These are phyloP conservation scores for Penicillium rolfsii DNA, from an alignment of 2,329 filamentous ascomycete genomes.

Conservation along the genomic window DNA sequence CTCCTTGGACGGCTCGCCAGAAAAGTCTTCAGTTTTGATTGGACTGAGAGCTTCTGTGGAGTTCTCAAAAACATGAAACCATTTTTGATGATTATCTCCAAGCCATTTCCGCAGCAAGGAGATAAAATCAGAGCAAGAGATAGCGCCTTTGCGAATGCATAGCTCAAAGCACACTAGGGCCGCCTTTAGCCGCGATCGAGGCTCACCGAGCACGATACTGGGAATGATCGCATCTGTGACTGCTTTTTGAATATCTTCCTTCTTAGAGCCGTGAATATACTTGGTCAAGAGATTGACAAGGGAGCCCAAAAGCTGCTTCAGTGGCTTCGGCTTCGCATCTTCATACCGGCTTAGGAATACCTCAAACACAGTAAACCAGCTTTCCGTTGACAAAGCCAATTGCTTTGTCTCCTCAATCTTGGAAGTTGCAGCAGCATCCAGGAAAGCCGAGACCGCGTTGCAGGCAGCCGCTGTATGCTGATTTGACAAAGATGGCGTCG, in stretches of 20 bases:
- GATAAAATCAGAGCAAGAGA: constrained; percentile 38
- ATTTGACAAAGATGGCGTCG: constrained; percentile 41
- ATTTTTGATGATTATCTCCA: constrained; percentile 33
- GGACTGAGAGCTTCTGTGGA: constrained; percentile 38
- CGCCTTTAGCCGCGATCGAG: constrained; percentile 43
- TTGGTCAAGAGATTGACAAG: constrained; percentile 41
- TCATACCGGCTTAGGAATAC: constrained; percentile 47
- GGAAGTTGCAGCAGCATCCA: constrained; percentile 44
- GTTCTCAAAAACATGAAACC: constrained; percentile 38
- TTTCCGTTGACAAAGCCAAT: constrained; percentile 39
- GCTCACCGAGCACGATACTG: constrained; percentile 44
- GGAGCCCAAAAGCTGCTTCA: constrained; percentile 50
- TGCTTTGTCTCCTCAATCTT: constrained; percentile 34
- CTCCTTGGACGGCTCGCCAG: constrained; percentile 19
- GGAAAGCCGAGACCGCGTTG: constrained; percentile 50
- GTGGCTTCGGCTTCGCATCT: constrained; percentile 48
- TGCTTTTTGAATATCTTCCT: constrained; percentile 26
- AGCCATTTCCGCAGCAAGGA: constrained; percentile 40
- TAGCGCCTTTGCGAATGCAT: constrained; percentile 43
- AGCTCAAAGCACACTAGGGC: constrained; percentile 43
- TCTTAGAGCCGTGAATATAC: constrained; percentile 28
- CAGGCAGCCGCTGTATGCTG: constrained; percentile 48
- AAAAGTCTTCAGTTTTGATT: constrained; percentile 26
- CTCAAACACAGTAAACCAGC: constrained; percentile 48
- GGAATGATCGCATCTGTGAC: constrained; percentile 38